Evolutionary conservation across 1,284 basidiomycete genomes (phyloP), one percentile per base, ranked within the genome.

Genomic region (Cryptococcus deneoformans): DNA sequence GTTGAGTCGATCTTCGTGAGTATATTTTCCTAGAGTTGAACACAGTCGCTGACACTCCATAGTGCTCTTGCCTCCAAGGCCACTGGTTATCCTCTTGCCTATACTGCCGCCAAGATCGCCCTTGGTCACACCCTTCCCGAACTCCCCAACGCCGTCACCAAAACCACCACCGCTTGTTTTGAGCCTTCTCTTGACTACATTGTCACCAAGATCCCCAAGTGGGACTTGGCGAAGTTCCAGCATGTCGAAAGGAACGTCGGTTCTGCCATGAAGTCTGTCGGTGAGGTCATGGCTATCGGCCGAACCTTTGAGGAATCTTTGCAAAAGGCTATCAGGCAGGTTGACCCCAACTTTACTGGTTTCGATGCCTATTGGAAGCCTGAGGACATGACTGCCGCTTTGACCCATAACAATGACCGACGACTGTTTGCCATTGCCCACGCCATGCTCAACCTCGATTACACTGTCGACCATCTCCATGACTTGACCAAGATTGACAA

Each of bases 161-260:
- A 99, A 82, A 95, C 92, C 12, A 99, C 96, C 5, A 99, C 95
- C 6, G 96, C 96, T 1, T 99, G 96, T 80, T 99, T 99, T 79
- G 96, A 99, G 77, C 95, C 96, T n/a, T 94, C 93, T 11, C 83
- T 99, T 52, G 96, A 99, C 80, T 99, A 99, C 80, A 96, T 99
- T 72, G 95, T 99, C 63, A 98, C 93, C 58, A 99, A 99, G 82
- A 99, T 99, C 68, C 96, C 96, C 67, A 98, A 98, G 79, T 99
- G 96, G 94, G 96, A 99, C 79, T 82, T 99, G 61, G 92, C 93
- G 67, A 99, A 99, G 80, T 98, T 99, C 83, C 93, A 97, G 73
- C 81, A 84, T 71, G 96, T 99, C 59, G 89, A 96, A 76, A 88
- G 95, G 59, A 87, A 93, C 73, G 87, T 99, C 53, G 95, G 96